Evolutionary conservation across 306 rosid genomes (phyloP).

Genomic region (Myrica gale): DNA sequence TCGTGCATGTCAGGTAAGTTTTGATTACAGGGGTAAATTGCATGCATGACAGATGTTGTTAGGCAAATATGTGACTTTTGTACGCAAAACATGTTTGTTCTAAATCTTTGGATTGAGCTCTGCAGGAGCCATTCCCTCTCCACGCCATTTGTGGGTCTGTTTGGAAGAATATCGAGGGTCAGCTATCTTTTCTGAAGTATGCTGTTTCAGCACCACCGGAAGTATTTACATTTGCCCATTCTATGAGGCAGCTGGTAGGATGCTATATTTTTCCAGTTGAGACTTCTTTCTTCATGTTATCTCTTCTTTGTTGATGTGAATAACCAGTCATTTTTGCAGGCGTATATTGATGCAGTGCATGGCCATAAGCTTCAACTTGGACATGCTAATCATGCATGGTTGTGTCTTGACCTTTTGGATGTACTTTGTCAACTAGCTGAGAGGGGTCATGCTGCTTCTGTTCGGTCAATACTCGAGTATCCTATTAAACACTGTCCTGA

Average conservation of each 20-base stretch:
- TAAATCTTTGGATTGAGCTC: constrained; percentile 28
- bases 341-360: constrained; percentile 62
- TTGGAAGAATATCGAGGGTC: constrained; percentile 97
- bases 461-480: constrained; percentile 71
- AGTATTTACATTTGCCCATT: constrained; percentile 78
- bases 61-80: not conserved
- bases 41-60: not conserved
- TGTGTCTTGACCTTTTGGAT: constrained; percentile 77
- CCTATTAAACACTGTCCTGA: constrained; percentile 93
- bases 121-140: constrained; percentile 94
- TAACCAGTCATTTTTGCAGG: constrained; percentile 43
- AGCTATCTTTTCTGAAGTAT: constrained; percentile 83
- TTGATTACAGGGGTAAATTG: constrained; percentile 17
- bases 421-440: constrained; percentile 85
- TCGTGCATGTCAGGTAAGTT: constrained; percentile 69
- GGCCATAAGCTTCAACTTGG: constrained; percentile 78
- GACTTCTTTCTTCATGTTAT: constrained; percentile 7
- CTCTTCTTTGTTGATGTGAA: constrained; percentile 15
- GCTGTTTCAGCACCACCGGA: constrained; percentile 84
- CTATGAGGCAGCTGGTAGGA: constrained; percentile 75
- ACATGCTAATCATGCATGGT: constrained; percentile 90
- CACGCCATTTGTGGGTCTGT: constrained; percentile 87
- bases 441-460: constrained; percentile 85
- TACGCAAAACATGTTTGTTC: constrained; percentile 7
- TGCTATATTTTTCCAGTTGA: constrained; percentile 21